Base-by-base conservation (phyloP, 2,329 filamentous ascomycete species). In the Rhynchosporium agropyri region DNA sequence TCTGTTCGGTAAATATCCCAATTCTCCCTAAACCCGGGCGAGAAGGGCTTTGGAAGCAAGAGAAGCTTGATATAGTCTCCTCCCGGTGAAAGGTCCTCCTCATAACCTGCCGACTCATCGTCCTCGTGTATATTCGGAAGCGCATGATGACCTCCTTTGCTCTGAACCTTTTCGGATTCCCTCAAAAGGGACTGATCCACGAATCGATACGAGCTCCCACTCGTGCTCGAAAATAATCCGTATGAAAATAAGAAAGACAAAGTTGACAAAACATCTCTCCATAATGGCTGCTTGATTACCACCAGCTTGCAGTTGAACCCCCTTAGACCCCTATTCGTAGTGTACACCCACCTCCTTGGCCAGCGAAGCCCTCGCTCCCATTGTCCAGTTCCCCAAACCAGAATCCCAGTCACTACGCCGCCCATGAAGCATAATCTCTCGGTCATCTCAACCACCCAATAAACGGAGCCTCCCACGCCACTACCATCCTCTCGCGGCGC, bases 261-360 rank as follows among this genome's bases (percentile, higher is more conserved):
- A 60, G 89, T 89, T 4, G 89, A 89, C 20, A 90, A 78, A 31
- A 89, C 75, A 74, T 97, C 94, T 64, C 86, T 85, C 84, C 89
- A 92, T 86, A 91, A 92, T 0, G 90, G 84, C 12, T 91, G 87
- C 71, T 90, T 87, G 61, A 96, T 89, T 62, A 98, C 84, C 60
- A 99, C 92, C 54, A 99, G 88, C 79, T 99, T 98, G 78, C 92
- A 91, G 77, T 99, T 99, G 84, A 98, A 96, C 61, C 85, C 89
- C 65, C 95, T 84, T 67, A 99, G 80, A 12, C 95, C 95, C 60
- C 95, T 84, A 75, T 99, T 99, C 45, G 93, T 90, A 65, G 93
- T 88, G 69, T 84, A 87, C 70, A 98, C 88, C 91, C 95, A 98
- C 69, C 92, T 86, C 61, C 94, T 83, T 56, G 95, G 95, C 93